Base-by-base conservation (phyloP, 2,329 filamentous ascomycete species). In the Paecilomyces variotii region DNA sequence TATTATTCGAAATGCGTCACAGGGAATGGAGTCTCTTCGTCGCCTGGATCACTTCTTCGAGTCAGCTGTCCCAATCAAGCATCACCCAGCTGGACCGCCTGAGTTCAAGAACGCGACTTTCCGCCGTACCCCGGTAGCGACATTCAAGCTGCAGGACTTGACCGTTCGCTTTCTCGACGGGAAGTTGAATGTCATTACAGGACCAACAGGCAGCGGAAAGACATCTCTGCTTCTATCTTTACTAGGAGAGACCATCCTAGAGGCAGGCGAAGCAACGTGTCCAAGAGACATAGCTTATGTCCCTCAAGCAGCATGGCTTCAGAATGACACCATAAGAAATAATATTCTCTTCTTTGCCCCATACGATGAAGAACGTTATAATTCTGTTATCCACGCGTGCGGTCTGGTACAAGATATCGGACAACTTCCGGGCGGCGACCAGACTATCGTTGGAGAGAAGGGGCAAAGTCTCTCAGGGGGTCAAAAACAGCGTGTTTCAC, bases 301-400 rank as follows among this genome's bases (percentile, higher is more conserved):
- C 5, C 82, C 82, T 1, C 85, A 87, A 64, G 80, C 83, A 0
- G 82, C 85, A 0, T 87, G 84, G 84, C 73, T 87, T 4, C 84
- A 87, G 68, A 86, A 82, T 69, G 86, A 85, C 76, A 86, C 81
- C 2, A 84, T 87, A 54, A 79, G 81, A 1, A 82, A 87, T 12
- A 87, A 87, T 63, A 87, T 87, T 14, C 66, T 86, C 2, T 87
- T 87, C 59, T 84, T 83, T 14, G 79, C 76, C 35, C 76, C 80
- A 32, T 84, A 81, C 53, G 82, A 87, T 59, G 72, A 78, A 10
- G 61, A 64, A 5, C 75, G 84, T 26, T 89, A 89, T 67, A 76
- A 80, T 14, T 76, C 80, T 55, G 84, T 87, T 0, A 69, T 89
- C 0, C 79, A 86, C 27, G 84, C 85, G 0, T 87, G 84, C 64